Evolutionary conservation across 1,139 yeast species (phyloP).

Genomic region (Scheffersomyces quercinus): DNA sequence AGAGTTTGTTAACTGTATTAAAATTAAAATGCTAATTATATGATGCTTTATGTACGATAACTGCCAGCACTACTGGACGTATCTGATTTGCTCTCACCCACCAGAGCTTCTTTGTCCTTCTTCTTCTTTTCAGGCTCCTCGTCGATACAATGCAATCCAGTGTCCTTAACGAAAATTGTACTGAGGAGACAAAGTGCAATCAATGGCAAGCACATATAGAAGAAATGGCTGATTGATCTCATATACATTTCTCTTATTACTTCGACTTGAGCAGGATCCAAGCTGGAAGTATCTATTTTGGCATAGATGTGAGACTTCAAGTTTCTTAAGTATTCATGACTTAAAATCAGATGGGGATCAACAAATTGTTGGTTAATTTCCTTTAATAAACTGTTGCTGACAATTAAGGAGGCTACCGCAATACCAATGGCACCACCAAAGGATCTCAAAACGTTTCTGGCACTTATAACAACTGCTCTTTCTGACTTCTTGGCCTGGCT

Average conservation of each 20-base stretch:
- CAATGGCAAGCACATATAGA: slow-evolving; percentile 17
- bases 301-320: slow-evolving; percentile 16
- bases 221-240: slow-evolving; percentile 16
- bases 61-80: no score
- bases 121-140: slow-evolving; percentile 10
- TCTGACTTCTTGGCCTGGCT: slow-evolving; percentile 21
- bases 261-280: slow-evolving; percentile 11
- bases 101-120: not conserved
- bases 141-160: slow-evolving; percentile 20
- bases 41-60: no score
- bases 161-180: slow-evolving; percentile 15
- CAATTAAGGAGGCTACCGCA: slow-evolving; percentile 18
- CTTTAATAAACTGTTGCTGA: slow-evolving; percentile 16
- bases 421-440: slow-evolving; percentile 25
- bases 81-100: not conserved
- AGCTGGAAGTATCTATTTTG: slow-evolving; percentile 10
- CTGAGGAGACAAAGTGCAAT: slow-evolving; percentile 16
- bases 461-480: slow-evolving; percentile 21
- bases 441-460: slow-evolving; percentile 21
- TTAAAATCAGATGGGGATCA: slow-evolving; percentile 5
- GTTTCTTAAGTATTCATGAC: slow-evolving; percentile 10
- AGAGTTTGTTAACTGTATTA: no score
- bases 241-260: slow-evolving; percentile 17
- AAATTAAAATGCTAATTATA: no score
- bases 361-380: slow-evolving; percentile 10